Base-by-base conservation (phyloP, 1,284 basidiomycete species). In the Coniophora puteana region DNA sequence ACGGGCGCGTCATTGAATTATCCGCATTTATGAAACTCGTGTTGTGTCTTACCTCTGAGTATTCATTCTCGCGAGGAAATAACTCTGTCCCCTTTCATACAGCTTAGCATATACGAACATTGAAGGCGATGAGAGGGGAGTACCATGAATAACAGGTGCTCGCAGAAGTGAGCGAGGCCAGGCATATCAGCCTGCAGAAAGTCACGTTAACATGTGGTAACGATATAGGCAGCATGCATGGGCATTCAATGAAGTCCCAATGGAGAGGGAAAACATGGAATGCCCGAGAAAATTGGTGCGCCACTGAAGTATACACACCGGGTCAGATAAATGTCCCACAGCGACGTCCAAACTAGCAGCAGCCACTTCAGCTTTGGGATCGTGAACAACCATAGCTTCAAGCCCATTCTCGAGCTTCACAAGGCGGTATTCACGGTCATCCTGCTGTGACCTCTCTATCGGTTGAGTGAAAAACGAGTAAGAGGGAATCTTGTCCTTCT, bases 121-220 rank as follows among this genome's bases (percentile, higher is more conserved):
- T 18, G 8, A 10, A 30, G 13, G 36, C 36, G 24, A 37, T 18
- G 23, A 34, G 31, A 30, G 27, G 5, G 1, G 52, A 74, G 56
- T 51, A 90, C 90, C 89, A 99, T 89, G 67, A 99, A 99, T 50
- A 97, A 70, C 41, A 99, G 63, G 64, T 99, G 95, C 63, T 99
- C 95, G 67, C 94, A 92, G 56, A 92, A 93, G 63, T 93, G 90
- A 41, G 92, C 91, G 32, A 93, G 73, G 30, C 93, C 92, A 13
- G 88, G 88, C 74, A 92, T 86, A 57, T 92, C 89, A 57, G 76
- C 78, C 86, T 90, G 37, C 38, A 40, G 36, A 33, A 7, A 28
- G 4, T n/a, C 22, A 37, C 16, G 16, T 38, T 7, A 16, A 4
- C 18, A 21, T 17, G 20, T 33, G 22, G 8, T 18, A 8, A 20